Percentiles rank a stretch among this genome's conserved stretches.
Evolutionary conservation across 2,329 filamentous ascomycete genomes (phyloP).

Genomic region (Neopestalotiopsis sp.): DNA sequence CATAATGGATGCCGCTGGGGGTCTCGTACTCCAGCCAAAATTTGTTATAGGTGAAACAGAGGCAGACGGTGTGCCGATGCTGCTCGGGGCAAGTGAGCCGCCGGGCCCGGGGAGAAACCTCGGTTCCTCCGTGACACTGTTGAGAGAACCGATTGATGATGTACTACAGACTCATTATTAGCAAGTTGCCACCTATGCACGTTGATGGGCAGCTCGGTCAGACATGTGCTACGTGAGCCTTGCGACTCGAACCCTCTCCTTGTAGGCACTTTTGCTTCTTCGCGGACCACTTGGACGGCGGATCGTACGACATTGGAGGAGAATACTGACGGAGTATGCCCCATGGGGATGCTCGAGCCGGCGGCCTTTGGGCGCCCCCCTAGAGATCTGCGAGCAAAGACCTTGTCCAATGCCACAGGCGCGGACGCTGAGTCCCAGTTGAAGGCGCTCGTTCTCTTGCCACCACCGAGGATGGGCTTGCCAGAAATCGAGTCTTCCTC

Average conservation of each 20-base stretch:
- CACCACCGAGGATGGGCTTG: slow-evolving; percentile 49
- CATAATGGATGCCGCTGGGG: not conserved
- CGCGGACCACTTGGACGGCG: not conserved
- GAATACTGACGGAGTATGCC: slow-evolving; percentile 15
- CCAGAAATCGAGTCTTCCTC: slow-evolving; percentile 66
- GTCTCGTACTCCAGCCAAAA: slow-evolving; percentile 31
- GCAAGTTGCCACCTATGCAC: not conserved
- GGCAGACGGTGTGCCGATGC: not conserved
- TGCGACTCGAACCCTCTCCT: too few relatives aligned
- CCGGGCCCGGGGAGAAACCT: not conserved
- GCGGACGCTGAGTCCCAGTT: slow-evolving; percentile 64
- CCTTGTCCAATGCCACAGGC: slow-evolving; percentile 52
- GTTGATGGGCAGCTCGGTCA: not conserved
- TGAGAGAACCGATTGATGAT: slow-evolving; percentile 6
- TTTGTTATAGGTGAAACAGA: slow-evolving; percentile 18
- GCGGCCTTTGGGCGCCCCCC: slow-evolving; percentile 30
- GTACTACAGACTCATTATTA: not conserved
- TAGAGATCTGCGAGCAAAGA: slow-evolving; percentile 44
- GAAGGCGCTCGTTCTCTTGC: slow-evolving; percentile 56
- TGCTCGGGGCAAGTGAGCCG: slow-evolving; percentile 7
- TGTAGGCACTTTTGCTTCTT: too few relatives aligned
- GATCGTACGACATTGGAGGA: not conserved
- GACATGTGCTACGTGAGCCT: not conserved
- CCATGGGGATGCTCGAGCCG: slow-evolving; percentile 28
- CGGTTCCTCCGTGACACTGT: not conserved